A percentile compares a stretch with the other conserved stretches of the same genome.
These are phyloP conservation scores for Daldinia grandis DNA, from an alignment of 495 filamentous ascomycete genomes.

Conservation along the genomic window DNA sequence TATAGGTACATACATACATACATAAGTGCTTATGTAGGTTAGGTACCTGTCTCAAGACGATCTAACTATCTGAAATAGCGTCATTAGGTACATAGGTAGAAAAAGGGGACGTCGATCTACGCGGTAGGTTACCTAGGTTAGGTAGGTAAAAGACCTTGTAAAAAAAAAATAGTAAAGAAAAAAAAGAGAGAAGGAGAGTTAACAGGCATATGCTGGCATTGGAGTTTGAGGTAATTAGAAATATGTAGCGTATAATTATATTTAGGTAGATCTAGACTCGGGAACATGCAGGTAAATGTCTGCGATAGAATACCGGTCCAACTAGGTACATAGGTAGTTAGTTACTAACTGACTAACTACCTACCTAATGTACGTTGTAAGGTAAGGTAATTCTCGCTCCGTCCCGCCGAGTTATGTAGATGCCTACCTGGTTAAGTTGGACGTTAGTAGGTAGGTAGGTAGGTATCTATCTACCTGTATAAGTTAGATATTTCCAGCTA, in stretches of 20 bases:
- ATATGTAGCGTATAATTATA: constrained; percentile 1
- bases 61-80: constrained; percentile 4
- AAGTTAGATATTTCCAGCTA: too few species aligned
- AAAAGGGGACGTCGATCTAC: constrained; percentile 9
- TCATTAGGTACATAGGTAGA: too few species aligned
- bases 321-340: too few species aligned
- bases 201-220: not conserved
- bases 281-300: constrained; percentile 22
- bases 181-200: too few species aligned
- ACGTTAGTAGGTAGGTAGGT: not conserved
- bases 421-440: not conserved
- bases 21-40: not conserved
- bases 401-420: constrained; percentile 19
- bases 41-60: constrained; percentile 16
- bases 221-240: not conserved
- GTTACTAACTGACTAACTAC: constrained; percentile 1
- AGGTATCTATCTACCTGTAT: too few species aligned
- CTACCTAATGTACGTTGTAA: constrained; percentile 14
- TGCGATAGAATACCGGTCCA: constrained; percentile 31
- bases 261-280: constrained; percentile 34
- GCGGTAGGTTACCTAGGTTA: too few species aligned
- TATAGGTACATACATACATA: not conserved
- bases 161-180: not conserved
- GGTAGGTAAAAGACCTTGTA: not conserved
- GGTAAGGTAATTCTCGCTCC: constrained; percentile 8